These are phyloP conservation scores for Crithidia fasciculata DNA, from an alignment of 208 protist genomes.

Conservation along the genomic window DNA sequence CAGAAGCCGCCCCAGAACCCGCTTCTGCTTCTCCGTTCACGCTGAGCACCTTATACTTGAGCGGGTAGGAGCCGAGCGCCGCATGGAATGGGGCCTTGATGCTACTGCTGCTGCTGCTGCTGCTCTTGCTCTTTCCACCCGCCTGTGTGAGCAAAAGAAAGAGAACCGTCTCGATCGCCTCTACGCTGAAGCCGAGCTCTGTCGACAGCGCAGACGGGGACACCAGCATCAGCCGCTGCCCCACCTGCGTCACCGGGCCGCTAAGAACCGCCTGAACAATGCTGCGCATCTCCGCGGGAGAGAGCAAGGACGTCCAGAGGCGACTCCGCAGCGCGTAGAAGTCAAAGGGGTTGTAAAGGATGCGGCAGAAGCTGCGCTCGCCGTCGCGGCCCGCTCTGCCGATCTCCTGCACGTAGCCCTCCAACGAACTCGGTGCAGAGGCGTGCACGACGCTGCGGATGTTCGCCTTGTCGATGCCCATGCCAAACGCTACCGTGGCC, in stretches of 20 bases:
- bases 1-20: not conserved
- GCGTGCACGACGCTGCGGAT: conserved; percentile 98
- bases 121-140: not conserved
- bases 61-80: conserved; percentile 49
- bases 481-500: conserved; percentile 98
- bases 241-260: conserved; percentile 46
- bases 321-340: conserved; percentile 93
- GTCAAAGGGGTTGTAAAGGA: conserved; percentile 94
- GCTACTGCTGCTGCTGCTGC: conserved; percentile 8
- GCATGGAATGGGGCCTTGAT: conserved; percentile 33
- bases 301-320: conserved; percentile 56
- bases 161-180: conserved; percentile 82
- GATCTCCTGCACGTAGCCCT: conserved; percentile 98
- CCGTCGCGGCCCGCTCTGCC: conserved; percentile 97
- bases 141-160: conserved; percentile 60
- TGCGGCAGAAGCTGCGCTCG: conserved; percentile 57
- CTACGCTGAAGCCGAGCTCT: conserved; percentile 65
- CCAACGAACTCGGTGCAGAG: conserved; percentile 94
- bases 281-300: conserved; percentile 56
- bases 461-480: conserved; percentile 98
- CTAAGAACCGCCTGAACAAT: conserved; percentile 61
- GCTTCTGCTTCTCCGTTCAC: conserved; percentile 6
- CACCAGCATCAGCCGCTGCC: conserved; percentile 65
- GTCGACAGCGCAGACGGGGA: conserved; percentile 56
- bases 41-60: conserved; percentile 52